Conservation (phyloP, 2,329 filamentous ascomycete genomes). For the Alternaria ethzedia region DNA sequence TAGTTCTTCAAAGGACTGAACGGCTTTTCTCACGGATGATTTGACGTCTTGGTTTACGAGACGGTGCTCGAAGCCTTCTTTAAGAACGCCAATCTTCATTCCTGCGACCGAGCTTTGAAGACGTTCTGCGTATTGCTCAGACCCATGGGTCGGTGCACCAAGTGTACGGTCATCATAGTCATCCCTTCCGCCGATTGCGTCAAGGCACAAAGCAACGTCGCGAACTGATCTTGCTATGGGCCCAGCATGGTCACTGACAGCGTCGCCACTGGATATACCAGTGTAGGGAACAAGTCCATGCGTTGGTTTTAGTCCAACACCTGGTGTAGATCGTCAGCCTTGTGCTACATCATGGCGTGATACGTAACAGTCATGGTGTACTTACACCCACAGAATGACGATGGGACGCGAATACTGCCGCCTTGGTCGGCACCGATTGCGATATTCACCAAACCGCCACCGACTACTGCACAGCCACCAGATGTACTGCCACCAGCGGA, state of each 20-base stretch:
- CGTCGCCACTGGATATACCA: constrained; percentile 49
- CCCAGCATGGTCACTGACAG: constrained; percentile 54
- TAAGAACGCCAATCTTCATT: constrained; percentile 36
- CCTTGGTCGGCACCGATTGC: constrained; percentile 51
- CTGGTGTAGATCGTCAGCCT: not conserved
- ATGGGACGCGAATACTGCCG: constrained; percentile 48
- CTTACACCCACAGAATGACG: constrained; percentile 45
- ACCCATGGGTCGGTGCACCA: constrained; percentile 33
- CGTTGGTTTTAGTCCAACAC: constrained; percentile 53
- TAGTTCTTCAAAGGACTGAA: constrained; percentile 48
- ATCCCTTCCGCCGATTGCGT: constrained; percentile 40
- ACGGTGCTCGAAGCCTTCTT: constrained; percentile 33
- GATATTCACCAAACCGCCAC: constrained; percentile 46
- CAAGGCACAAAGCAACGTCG: constrained; percentile 33
- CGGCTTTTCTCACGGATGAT: constrained; percentile 51
- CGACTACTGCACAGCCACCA: constrained; percentile 54
- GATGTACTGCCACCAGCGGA: constrained; percentile 57
- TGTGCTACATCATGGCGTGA: not conserved
- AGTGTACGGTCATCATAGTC: constrained; percentile 41
- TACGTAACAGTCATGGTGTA: not conserved
- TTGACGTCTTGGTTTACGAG: constrained; percentile 50
- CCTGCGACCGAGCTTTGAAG: constrained; percentile 24
- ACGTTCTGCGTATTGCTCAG: constrained; percentile 20
- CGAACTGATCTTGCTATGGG: constrained; percentile 35
- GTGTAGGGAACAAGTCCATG: constrained; percentile 60